Base-by-base conservation (phyloP, 2,329 filamentous ascomycete species). In the Arthrobotrys musiformis region DNA sequence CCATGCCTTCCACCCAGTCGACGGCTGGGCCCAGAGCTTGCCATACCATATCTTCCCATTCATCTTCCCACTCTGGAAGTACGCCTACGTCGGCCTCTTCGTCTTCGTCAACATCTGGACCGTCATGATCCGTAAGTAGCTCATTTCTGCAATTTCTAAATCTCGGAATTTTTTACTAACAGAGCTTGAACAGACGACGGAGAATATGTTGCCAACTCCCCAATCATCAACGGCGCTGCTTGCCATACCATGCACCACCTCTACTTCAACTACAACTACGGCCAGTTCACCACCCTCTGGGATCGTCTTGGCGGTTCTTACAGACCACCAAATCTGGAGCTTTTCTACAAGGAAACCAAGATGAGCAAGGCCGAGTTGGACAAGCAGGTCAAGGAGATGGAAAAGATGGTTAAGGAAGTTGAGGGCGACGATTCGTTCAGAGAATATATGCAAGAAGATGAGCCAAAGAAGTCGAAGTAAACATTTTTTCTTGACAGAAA, bases 81-180 rank as follows among this genome's bases (percentile, higher is more conserved):
- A 93, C 82, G 91, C 93, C 30, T 97, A 94, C 82, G 90, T 97
- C 62, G 87, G 87, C 11, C 89, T 97, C 40, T 98, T 97, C 85
- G 86, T 91, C 81, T 96, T 97, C 83, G 92, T 98, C 86, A 97
- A 98, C 85, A 89, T 97, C 84, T 98, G 94, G 94, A 97, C 94
- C 42, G 93, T 98, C 81, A 88, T 97, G 85, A 97, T 98, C 82
- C 90, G 82, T 82, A 81, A 73, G 81, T 80, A 48, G 8, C 69
- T 11, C 50, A 54, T 44, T 56, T n/a, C 30, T 30, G 30, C 42
- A 24, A 28, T 50, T 56, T 44, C 24, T 64, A 19, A 9, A 46
- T 58, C 54, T 58, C 30, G 54, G 54, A 30, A 26, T 19, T 40
- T 26, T 17, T 56, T 4, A 11, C 62, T 67, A 67, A 67, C 50